Percentiles rank a stretch among this genome's conserved stretches.
Evolutionary conservation across 2,329 filamentous ascomycete species (phyloP).

Genomic region (Talaromyces sp.): DNA sequence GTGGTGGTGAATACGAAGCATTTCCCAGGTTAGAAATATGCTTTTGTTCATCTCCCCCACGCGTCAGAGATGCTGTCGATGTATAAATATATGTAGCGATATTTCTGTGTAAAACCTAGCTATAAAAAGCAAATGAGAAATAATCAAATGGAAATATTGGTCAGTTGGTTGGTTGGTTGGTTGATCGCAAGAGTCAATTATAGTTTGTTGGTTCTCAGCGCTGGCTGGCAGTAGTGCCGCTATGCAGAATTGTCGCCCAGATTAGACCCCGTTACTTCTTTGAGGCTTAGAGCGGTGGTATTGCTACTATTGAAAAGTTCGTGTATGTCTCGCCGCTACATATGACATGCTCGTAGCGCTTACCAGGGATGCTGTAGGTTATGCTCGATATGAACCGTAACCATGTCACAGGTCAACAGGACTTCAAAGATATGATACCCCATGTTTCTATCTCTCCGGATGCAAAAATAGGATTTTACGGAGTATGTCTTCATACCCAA

Average conservation of each 20-base stretch:
- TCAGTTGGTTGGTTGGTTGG: neutral
- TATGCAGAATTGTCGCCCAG: neutral
- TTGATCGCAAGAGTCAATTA: neutral
- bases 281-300: no score
- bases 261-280: no score
- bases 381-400: neutral
- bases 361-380: neutral
- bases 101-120: no score
- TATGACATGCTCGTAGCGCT: neutral
- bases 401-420: neutral
- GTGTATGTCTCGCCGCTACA: neutral
- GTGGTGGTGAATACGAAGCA: neutral
- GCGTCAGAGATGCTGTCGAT: no score
- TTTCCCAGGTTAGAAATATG: neutral
- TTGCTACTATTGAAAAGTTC: neutral
- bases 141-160: neutral
- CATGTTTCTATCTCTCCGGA: neutral
- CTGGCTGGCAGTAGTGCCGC: neutral
- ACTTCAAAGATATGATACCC: neutral
- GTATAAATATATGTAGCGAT: no score
- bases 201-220: neutral
- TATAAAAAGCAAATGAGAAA: no score
- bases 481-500: neutral
- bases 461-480: neutral
- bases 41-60: neutral